Conservation (phyloP, 257 asterid genomes). For the Solanum paucissectum region DNA sequence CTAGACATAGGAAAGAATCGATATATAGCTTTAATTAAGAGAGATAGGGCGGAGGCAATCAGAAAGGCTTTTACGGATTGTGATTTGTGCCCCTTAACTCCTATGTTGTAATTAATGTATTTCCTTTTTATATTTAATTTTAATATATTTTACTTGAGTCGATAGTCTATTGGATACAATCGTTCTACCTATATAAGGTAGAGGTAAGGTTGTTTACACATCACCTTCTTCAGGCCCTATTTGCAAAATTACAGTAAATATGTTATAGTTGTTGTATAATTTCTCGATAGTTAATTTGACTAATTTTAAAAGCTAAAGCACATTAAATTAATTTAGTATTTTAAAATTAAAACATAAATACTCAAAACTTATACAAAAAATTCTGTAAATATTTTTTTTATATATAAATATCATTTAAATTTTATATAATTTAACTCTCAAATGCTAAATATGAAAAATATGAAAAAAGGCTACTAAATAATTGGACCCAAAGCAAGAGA, state of each 20-base stretch:
- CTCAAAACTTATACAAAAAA: background rate
- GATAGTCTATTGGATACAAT: background rate
- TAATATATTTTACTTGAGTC: no score
- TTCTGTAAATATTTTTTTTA: background rate
- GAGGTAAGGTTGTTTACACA: no score
- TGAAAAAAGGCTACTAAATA: no score
- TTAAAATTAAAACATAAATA: background rate
- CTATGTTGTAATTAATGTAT: no score
- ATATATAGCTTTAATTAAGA: no score
- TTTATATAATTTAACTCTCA: background rate
- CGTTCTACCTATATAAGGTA: no score
- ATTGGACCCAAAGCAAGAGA: background rate
- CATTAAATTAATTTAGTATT: background rate
- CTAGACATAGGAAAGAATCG: no score
- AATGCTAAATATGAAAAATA: background rate
- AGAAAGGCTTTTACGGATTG: no score
- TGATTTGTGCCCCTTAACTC: no score
- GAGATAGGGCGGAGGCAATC: no score
- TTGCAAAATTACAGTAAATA: rapidly evolving
- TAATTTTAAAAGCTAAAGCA: background rate
- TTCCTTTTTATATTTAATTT: no score
- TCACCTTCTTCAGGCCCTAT: rapidly evolving
- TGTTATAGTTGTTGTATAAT: background rate
- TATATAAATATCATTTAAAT: background rate
- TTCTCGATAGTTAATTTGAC: background rate